Base-by-base conservation (phyloP, 2,329 filamentous ascomycete species). In the Fusarium succisae region DNA sequence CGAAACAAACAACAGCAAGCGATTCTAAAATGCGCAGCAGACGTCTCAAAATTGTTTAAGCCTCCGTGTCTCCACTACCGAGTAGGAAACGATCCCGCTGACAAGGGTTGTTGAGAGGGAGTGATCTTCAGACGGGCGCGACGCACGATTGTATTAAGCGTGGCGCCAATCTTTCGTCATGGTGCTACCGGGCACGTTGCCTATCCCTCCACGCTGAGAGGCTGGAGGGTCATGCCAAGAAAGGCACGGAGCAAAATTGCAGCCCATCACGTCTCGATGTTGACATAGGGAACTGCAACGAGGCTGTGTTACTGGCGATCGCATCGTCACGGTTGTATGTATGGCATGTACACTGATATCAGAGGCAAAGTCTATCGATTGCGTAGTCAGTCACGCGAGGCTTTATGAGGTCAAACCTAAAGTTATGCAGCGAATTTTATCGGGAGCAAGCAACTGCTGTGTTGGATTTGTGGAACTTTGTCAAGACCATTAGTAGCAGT, bases 91-190 rank as follows among this genome's bases (percentile, higher is more conserved):
- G 57, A 53, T 54, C 28, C 67, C 56, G 30, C 28, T 35, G 39
- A 44, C 72, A 75, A 35, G 72, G 72, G 57, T 60, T 30, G n/a
- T 48, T 30, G 43, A 35, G 51, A 51, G 63, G 48, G 54, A 28
- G 41, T 55, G 65, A 70, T 73, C 56, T 38, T 61, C 47, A 32
- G 47, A 58, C 45, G 47, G 39, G 57, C 48, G 50, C 56, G 61
- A 65, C 72, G 58, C 71, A 61, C 62, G 41, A 70, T 55, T 63
- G 56, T 47, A 30, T 74, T 62, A 53, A 62, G 55, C 66, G 61
- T 74, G 73, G 73, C 73, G 58, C 60, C 61, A 64, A 62, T 64
- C 61, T 70, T 69, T 72, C 70, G 73, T 74, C 73, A 72, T 76
- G 54, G 61, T 60, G 45, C n/a, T 41, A 47, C 65, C 41, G n/a